Base-by-base conservation (phyloP, 495 filamentous ascomycete species). In the Trichoderma gamsii region DNA sequence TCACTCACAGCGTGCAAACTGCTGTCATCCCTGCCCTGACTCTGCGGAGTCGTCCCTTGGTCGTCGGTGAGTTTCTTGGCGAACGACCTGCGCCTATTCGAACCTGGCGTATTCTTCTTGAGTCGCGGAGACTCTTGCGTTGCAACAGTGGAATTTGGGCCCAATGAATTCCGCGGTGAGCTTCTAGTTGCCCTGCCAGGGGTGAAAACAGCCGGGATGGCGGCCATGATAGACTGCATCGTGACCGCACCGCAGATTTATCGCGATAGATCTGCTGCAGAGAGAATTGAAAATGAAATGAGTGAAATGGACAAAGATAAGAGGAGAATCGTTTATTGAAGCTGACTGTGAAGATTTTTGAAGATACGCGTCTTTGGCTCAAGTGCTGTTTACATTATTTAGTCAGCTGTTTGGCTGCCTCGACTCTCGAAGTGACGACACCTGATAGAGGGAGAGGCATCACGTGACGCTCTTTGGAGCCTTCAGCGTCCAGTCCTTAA, bases 171-270 rank as follows among this genome's bases (percentile, higher is more conserved):
- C 23, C 56, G 25, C 13, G 56, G 23, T 32, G 56, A 29, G 11
- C 23, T 9, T 12, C 56, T 61, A 13, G 56, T 18, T 4, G 8
- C 16, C 25, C 29, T 61, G 56, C 25, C 16, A 18, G 56, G 56
- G 27, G 56, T 61, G 13, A 61, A 32, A 3, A 61, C 5, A 61
- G 56, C 3, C n/a, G 44, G 56, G 4, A 61, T 29, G 25, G 56
- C 56, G 11, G 56, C 23, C 25, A 61, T 61, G 23, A 61, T 61
- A 9, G 56, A 61, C 25, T 61, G 56, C 56, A 61, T 61, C 2
- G 27, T 61, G 56, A 15, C 35, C 56, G 56, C 9, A 21, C 21
- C 21, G 9, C 4, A 4, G 18, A 11, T 52, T 16, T 52, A 11
- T 23, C 21, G 18, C n/a, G 21, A 18, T 23, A 9, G 49, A 12